Base-by-base conservation (phyloP, 495 filamentous ascomycete genomes). In the Penicillium longicatenatum region DNA sequence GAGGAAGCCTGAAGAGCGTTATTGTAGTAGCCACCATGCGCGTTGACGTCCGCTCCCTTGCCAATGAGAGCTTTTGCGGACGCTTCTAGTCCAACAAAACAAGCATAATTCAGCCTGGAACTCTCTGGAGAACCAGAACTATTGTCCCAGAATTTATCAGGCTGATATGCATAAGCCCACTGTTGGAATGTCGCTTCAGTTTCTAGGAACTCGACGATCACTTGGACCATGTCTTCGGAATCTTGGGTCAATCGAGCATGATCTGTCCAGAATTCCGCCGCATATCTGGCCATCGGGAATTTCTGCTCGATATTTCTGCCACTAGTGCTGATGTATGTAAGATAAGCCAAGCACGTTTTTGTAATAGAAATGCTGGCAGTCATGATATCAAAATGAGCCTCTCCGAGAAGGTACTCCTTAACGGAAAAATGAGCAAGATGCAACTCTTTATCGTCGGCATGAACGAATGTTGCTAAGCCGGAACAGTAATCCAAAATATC, bases 351-450 rank as follows among this genome's bases (percentile, higher is more conserved):
- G 52, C 63, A 69, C 14, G 58, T 64, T 50, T 17, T 62, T n/a
- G 61, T 57, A 20, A 72, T 66, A 7, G 21, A 61, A 21, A 59
- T 59, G 12, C 65, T 64, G 20, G 63, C 61, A 37, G 61, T 45
- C 29, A 24, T 53, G 4, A 66, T 54, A 16, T 49, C 7, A 26
- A 66, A 61, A 22, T 46, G 8, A 60, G 52, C 3, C 14, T 51
- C 4, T 52, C 31, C 17, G 41, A 69, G 47, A 29, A 68, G 59
- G 37, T 65, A 73, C 46, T 71, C 67, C 56, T 67, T 66, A 17
- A 72, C 67, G 16, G 61, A 68, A 58, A 68, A 67, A 47, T 71
- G 67, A 24, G 66, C 66, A 42, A 71, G 60, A 50, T 63, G 53
- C 29, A 69, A 19, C 37, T 61, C 50, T 53, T 56, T 57, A 17